Evolutionary conservation across 2,329 filamentous ascomycete species (phyloP).

Genomic region (Stagonosporopsis cucurbitacearum): DNA sequence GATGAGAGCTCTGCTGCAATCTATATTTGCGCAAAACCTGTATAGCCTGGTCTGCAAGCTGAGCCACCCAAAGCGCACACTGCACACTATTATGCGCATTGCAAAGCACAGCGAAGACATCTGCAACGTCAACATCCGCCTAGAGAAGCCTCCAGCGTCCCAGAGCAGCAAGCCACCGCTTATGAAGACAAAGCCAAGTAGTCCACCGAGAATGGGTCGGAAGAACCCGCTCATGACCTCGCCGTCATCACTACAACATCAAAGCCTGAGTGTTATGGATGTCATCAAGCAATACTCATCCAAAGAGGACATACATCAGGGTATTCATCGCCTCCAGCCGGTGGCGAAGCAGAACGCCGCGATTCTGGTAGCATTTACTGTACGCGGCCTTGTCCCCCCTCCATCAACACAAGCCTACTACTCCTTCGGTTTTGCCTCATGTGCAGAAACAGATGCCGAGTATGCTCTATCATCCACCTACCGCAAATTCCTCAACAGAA

Average conservation of each 20-base stretch:
- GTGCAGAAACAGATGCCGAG: conserved; percentile 11
- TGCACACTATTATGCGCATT: conserved; percentile 15
- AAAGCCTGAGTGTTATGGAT: neutral
- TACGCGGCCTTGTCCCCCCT: neutral
- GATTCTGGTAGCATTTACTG: conserved; percentile 1
- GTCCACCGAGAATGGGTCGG: neutral
- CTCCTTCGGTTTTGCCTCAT: conserved; percentile 26
- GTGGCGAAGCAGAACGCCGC: conserved; percentile 7
- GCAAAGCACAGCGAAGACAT: neutral
- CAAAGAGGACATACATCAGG: neutral
- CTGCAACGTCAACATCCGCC: neutral
- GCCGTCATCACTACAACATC: neutral
- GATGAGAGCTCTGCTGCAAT: conserved; percentile 11
- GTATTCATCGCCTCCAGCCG: conserved; percentile 1
- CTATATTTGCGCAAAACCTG: conserved; percentile 11
- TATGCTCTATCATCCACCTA: conserved; percentile 18
- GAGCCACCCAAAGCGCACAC: conserved; percentile 12
- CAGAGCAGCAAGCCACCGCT: neutral
- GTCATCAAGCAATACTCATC: neutral
- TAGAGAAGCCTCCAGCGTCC: neutral
- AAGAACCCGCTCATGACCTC: neutral
- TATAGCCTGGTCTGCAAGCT: conserved; percentile 18
- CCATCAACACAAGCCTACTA: conserved; percentile 13
- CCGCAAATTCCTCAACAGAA: conserved; percentile 8
- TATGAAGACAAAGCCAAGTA: neutral